Conservation (phyloP, 1,284 basidiomycete genomes). For the Leccinum pachyderme region DNA sequence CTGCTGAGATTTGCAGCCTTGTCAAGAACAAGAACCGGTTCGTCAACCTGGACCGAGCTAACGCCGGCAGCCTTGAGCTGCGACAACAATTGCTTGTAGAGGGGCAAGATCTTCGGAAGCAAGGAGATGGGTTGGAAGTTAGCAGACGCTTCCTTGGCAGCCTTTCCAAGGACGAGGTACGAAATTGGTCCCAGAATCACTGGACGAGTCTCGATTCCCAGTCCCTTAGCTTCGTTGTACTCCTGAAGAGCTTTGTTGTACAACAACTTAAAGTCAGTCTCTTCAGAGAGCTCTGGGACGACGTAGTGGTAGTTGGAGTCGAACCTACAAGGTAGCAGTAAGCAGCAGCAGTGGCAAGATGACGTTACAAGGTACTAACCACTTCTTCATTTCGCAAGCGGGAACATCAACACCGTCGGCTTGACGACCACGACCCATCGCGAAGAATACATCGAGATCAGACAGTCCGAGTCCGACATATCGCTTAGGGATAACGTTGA, state of each 20-base stretch:
- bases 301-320: constrained; percentile 99
- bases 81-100: constrained; percentile 90
- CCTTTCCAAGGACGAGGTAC: constrained; percentile 93
- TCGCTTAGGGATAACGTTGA: constrained; percentile 96
- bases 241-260: constrained; percentile 95
- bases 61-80: constrained; percentile 94
- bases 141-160: constrained; percentile 80
- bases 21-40: constrained; percentile 96
- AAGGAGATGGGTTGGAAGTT: constrained; percentile 92
- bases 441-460: constrained; percentile 94
- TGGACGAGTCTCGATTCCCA: constrained; percentile 90
- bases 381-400: constrained; percentile 99
- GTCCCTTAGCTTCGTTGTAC: constrained; percentile 92
- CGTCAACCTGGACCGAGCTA: constrained; percentile 95
- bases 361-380: constrained; percentile 48
- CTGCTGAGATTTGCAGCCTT: constrained; percentile 76
- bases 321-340: constrained; percentile 61
- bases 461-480: constrained; percentile 89
- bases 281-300: constrained; percentile 94
- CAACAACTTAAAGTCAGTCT: constrained; percentile 92
- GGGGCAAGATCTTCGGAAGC: constrained; percentile 85
- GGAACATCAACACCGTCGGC: constrained; percentile 93
- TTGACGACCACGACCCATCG: constrained; percentile 99
- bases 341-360: constrained; percentile 11
- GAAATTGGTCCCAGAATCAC: constrained; percentile 96